Evolutionary conservation across 2,329 filamentous ascomycete genomes (phyloP).

Genomic region (Didymella glomerata): DNA sequence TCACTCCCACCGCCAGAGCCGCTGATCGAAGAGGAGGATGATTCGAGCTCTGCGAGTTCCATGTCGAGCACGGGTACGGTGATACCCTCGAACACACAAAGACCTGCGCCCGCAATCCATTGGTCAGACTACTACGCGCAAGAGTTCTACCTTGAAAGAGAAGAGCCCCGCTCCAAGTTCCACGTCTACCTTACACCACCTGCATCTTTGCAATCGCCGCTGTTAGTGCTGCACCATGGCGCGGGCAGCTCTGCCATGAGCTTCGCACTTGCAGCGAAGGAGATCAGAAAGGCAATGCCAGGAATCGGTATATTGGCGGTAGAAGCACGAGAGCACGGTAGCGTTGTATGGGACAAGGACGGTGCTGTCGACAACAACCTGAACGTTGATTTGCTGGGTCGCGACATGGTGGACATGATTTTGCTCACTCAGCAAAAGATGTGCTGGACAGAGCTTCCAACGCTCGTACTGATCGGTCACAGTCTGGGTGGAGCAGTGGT

Average conservation of each 20-base stretch:
- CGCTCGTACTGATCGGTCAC: slow-evolving; percentile 85
- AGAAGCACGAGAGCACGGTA: slow-evolving; percentile 88
- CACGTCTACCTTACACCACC: slow-evolving; percentile 92
- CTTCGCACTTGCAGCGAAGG: slow-evolving; percentile 81
- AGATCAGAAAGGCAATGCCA: slow-evolving; percentile 79
- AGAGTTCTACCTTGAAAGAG: slow-evolving; percentile 76
- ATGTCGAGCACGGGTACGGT: slow-evolving; percentile 93
- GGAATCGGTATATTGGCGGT: slow-evolving; percentile 83
- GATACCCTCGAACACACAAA: slow-evolving; percentile 76
- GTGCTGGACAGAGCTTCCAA: slow-evolving; percentile 76
- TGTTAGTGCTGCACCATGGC: slow-evolving; percentile 95
- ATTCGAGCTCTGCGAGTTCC: slow-evolving; percentile 71
- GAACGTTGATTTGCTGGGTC: slow-evolving; percentile 73
- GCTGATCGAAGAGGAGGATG: slow-evolving; percentile 58
- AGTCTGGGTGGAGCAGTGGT: slow-evolving; percentile 92
- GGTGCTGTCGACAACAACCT: slow-evolving; percentile 66
- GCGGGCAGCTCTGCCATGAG: slow-evolving; percentile 92
- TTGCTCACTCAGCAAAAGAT: slow-evolving; percentile 71
- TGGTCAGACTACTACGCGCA: slow-evolving; percentile 94
- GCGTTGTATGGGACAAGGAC: slow-evolving; percentile 57
- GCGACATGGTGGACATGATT: slow-evolving; percentile 76
- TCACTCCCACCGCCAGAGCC: slow-evolving; percentile 65
- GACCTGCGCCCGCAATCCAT: slow-evolving; percentile 67
- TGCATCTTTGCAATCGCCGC: slow-evolving; percentile 69
- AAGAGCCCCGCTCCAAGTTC: slow-evolving; percentile 63